These are phyloP conservation scores for Saccharomycopsis phalli DNA, from an alignment of 1,139 yeast species.

Conservation along the genomic window DNA sequence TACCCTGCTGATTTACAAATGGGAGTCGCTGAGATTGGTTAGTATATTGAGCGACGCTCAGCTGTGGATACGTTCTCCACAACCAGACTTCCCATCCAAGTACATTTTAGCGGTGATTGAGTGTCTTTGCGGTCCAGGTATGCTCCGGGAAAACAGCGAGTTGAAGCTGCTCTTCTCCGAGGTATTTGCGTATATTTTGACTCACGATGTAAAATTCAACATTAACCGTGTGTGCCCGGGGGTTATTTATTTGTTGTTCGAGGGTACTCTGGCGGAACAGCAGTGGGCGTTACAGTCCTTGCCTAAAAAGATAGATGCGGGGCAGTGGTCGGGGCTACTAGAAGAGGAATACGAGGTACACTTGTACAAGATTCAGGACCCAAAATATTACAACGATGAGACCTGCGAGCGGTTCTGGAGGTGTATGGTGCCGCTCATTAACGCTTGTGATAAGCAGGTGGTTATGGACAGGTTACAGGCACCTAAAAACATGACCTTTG, in stretches of 20 bases:
- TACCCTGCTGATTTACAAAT: slow-evolving; percentile 38
- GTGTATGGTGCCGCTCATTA: slow-evolving; percentile 34
- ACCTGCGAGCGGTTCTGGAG: slow-evolving; percentile 48
- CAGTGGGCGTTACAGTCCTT: slow-evolving; percentile 38
- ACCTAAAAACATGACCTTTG: slow-evolving; percentile 38
- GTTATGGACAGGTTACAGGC: slow-evolving; percentile 33
- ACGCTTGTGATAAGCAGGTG: slow-evolving; percentile 30
- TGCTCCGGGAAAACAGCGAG: slow-evolving; percentile 33
- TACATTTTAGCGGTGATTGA: slow-evolving; percentile 33
- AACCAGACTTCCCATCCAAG: slow-evolving; percentile 19
- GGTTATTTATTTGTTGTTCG: slow-evolving; percentile 41
- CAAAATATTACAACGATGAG: slow-evolving; percentile 35
- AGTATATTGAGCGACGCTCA: slow-evolving; percentile 26
- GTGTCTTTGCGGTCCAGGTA: slow-evolving; percentile 42
- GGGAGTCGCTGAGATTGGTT: slow-evolving; percentile 41
- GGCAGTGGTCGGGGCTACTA: slow-evolving; percentile 31
- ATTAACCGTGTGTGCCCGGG: slow-evolving; percentile 36
- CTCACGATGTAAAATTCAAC: slow-evolving; percentile 25
- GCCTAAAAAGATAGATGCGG: slow-evolving; percentile 22
- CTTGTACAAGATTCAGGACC: slow-evolving; percentile 45
- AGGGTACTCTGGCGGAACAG: slow-evolving; percentile 39
- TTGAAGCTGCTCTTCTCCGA: slow-evolving; percentile 31
- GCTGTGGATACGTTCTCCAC: slow-evolving; percentile 10
- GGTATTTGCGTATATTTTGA: slow-evolving; percentile 26
- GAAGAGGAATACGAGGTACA: slow-evolving; percentile 47